Base-by-base conservation (phyloP, 1,284 basidiomycete species). In the Cryptococcus depauperatus region DNA sequence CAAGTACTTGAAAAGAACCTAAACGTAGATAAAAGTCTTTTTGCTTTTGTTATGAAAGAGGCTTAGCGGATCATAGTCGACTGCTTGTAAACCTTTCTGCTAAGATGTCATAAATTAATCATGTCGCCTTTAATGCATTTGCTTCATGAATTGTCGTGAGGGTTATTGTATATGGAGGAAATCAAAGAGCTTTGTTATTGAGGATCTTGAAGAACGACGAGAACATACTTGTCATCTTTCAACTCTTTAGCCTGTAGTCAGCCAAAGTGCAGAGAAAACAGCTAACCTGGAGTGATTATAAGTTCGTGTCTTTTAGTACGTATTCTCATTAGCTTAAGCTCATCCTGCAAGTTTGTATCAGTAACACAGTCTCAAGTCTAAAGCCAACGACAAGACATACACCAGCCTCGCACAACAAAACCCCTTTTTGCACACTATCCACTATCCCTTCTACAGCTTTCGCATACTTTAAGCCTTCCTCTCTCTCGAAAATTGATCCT, bases 281-380 rank as follows among this genome's bases (percentile, higher is more conserved):
- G 73, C 80, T 35, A 48, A 89, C 90, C 85, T 48, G 90, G 90
- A 2, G 90, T 89, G 52, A 95, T 90, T 80, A 95, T 87, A 46
- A 95, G 75, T 64, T 95, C 91, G 67, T 95, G 89, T 47, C 84
- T 78, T 64, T 81, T 86, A 42, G 89, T 93, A 38, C 91, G 78
- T 69, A 95, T 89, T 43, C 90, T 76, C 78, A 95, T 80, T 61
- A 95, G 88, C 48, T 81, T 78, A 42, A 93, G 75, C 44, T 87
- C 83, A 63, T 93, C 90, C 88, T 92, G 23, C 34, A 35, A 16
- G n/a, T 10, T n/a, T 4, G 18, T n/a, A 19, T 14, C 18, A 19
- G 10, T 19, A 35, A 10, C 34, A 35, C 34, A 35, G 34, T 14
- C 10, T 4, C 3, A 19, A 5, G 34, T 14, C 3, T 14, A 19